phyloP scores from a whole-genome alignment of 2,329 filamentous ascomycete species.

The Exophiala lecanii-corni region DNA sequence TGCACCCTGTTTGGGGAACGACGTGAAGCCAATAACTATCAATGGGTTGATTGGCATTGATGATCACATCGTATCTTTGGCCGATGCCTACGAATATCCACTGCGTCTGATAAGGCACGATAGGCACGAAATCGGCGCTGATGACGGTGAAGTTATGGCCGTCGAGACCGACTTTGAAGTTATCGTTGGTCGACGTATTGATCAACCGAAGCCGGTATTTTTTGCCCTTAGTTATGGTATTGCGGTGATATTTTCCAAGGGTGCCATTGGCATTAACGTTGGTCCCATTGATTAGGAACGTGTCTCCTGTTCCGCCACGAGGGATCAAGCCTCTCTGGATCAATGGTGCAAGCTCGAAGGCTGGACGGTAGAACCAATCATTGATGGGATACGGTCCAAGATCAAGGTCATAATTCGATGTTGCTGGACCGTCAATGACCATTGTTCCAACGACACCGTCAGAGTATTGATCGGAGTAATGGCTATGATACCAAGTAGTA shows the following conservation, averaged over 20 bases:
- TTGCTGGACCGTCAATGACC: conserved; percentile 25
- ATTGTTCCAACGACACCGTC: conserved; percentile 25
- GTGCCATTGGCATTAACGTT: conserved; percentile 29
- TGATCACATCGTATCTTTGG: conserved; percentile 30
- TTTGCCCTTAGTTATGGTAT: conserved; percentile 24
- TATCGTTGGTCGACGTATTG: conserved; percentile 29
- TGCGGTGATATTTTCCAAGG: conserved; percentile 20
- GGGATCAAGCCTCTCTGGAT: conserved; percentile 12
- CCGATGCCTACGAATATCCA: conserved; percentile 54
- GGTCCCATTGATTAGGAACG: conserved; percentile 44
- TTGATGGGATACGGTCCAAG: conserved; percentile 21
- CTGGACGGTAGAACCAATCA: conserved; percentile 22
- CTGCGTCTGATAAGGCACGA: conserved; percentile 40
- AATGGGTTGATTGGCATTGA: conserved; percentile 26
- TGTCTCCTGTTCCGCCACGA: conserved; percentile 35
- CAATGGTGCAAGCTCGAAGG: conserved; percentile 17
- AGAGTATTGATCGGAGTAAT: conserved; percentile 42
- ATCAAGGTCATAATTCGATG: conserved; percentile 24
- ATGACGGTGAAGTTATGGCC: conserved; percentile 29
- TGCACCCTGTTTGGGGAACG: conserved; percentile 20
- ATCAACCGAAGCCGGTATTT: conserved; percentile 28
- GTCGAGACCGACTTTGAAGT: conserved; percentile 30
- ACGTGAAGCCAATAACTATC: conserved; percentile 25
- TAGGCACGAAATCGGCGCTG: conserved; percentile 29
- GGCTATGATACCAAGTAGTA: conserved; percentile 58